phyloP scores from a whole-genome alignment of 192 early-diverging fungal species.

The Helicostylum pulchrum region DNA sequence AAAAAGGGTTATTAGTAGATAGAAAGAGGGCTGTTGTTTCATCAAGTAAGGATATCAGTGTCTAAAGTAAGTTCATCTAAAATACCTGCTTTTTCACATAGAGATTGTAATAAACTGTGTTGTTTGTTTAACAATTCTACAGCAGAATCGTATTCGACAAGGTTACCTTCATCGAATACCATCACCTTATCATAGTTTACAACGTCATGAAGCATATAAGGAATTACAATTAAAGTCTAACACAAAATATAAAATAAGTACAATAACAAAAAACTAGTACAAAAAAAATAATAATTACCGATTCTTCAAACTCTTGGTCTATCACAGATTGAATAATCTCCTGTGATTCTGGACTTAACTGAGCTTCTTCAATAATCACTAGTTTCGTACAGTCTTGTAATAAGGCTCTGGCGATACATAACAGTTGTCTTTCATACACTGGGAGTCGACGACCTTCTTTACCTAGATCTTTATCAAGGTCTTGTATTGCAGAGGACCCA shows the following conservation, averaged over 20 bases:
- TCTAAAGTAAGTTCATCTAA: conserved; percentile 20
- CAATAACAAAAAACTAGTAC: background rate
- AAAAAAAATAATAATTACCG: conserved; percentile 23
- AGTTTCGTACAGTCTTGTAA: conserved; percentile 43
- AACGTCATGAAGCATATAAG: conserved; percentile 47
- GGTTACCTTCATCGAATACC: conserved; percentile 73
- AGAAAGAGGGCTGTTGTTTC: no score
- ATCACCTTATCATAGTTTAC: conserved; percentile 51
- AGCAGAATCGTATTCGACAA: conserved; percentile 81
- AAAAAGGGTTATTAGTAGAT: no score
- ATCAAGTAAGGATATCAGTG: conserved; percentile 7
- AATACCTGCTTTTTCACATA: conserved; percentile 76
- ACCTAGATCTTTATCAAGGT: conserved; percentile 35
- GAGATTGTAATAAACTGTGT: conserved; percentile 61
- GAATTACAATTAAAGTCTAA: conserved; percentile 49
- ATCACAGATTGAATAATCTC: conserved; percentile 78
- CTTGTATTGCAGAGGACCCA: conserved; percentile 6
- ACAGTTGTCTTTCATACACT: conserved; percentile 41
- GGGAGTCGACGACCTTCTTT: conserved; percentile 33
- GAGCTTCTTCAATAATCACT: conserved; percentile 85
- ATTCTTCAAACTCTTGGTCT: conserved; percentile 66
- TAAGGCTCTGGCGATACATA: conserved; percentile 48
- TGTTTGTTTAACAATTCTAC: conserved; percentile 60
- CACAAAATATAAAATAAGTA: no score
- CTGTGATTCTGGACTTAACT: conserved; percentile 79